Conservation (phyloP, 495 filamentous ascomycete species). For the Mytilinidion resinicola region DNA sequence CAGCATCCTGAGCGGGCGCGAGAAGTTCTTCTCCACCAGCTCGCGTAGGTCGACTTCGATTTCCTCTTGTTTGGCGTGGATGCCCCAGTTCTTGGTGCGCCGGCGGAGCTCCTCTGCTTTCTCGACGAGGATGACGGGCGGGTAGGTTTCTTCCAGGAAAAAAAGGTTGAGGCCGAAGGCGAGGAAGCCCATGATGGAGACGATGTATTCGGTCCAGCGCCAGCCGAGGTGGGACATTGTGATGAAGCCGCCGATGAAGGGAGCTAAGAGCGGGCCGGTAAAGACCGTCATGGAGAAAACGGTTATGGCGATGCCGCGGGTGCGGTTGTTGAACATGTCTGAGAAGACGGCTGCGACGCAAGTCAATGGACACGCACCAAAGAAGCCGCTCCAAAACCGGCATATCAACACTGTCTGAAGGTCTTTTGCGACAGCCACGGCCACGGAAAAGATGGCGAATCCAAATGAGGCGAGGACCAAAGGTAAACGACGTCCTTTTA, state of each 20-base stretch:
- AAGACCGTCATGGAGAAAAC: slow-evolving; percentile 82
- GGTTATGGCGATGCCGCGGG: slow-evolving; percentile 72
- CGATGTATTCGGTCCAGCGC: slow-evolving; percentile 78
- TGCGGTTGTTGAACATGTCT: slow-evolving; percentile 78
- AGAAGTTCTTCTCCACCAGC: slow-evolving; percentile 76
- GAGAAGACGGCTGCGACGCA: slow-evolving; percentile 77
- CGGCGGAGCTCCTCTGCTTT: slow-evolving; percentile 77
- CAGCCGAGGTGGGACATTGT: slow-evolving; percentile 57
- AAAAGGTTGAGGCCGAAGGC: slow-evolving; percentile 64
- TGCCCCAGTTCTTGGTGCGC: slow-evolving; percentile 83
- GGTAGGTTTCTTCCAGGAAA: slow-evolving; percentile 78
- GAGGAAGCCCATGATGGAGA: slow-evolving; percentile 67
- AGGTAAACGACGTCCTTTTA: slow-evolving; percentile 68
- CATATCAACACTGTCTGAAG: slow-evolving; percentile 75
- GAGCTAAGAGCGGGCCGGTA: slow-evolving; percentile 70
- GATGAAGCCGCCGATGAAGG: slow-evolving; percentile 84
- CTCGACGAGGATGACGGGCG: slow-evolving; percentile 66
- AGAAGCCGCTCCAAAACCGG: slow-evolving; percentile 74
- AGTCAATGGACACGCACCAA: slow-evolving; percentile 70
- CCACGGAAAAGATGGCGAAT: slow-evolving; percentile 69
- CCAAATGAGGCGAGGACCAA: slow-evolving; percentile 69
- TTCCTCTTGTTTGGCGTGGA: slow-evolving; percentile 90
- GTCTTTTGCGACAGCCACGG: slow-evolving; percentile 67
- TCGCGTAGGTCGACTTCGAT: slow-evolving; percentile 79
- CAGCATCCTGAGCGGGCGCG: slow-evolving; percentile 69